Conservation (phyloP, 2,329 filamentous ascomycete genomes). For the Mycocentrospora acerina region DNA sequence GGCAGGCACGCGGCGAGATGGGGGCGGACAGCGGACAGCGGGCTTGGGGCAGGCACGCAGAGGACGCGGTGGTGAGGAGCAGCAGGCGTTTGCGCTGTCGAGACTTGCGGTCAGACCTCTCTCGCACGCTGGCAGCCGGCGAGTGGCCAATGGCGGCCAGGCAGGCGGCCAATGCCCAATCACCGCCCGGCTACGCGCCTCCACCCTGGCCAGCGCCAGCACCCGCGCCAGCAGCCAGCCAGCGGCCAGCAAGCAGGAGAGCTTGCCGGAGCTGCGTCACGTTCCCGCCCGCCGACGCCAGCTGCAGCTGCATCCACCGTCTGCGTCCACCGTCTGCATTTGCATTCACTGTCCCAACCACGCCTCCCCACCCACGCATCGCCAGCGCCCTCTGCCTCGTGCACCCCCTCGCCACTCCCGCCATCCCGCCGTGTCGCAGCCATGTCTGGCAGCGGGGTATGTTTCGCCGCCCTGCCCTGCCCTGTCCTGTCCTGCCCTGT, state of each 20-base stretch:
- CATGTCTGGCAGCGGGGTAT: conserved; percentile 59
- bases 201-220: background rate
- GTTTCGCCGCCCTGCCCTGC: conserved; percentile 25
- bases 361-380: conserved; percentile 2
- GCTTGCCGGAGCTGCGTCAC: conserved; percentile 20
- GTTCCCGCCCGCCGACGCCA: no score
- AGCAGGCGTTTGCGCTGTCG: no score
- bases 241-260: background rate
- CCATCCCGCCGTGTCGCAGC: conserved; percentile 17
- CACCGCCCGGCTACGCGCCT: background rate
- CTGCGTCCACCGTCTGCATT: no score
- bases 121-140: no score
- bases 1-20: conserved; percentile 25
- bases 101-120: no score
- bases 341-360: conserved; percentile 8
- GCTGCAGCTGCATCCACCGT: no score
- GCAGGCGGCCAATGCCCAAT: no score
- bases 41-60: conserved; percentile 14
- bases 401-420: conserved; percentile 3
- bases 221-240: background rate
- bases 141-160: no score
- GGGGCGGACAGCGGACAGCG: conserved; percentile 27
- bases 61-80: conserved; percentile 4
- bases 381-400: conserved; percentile 5
- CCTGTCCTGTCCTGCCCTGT: no score